phyloP scores from a whole-genome alignment of 2,329 filamentous ascomycete species.

The Hymenoscyphus fructigenus region DNA sequence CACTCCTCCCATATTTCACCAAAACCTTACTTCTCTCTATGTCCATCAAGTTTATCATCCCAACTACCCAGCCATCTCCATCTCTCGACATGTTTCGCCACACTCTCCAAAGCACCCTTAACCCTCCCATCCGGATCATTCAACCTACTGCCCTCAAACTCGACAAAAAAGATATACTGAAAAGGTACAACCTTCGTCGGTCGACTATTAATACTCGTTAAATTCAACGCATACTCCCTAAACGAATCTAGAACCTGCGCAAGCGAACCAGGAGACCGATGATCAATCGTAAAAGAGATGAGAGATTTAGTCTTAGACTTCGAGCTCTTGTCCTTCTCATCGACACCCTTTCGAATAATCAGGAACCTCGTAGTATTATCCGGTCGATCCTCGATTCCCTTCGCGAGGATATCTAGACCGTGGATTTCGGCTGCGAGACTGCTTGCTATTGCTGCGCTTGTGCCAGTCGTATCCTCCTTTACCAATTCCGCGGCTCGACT shows the following conservation, averaged over 20 bases:
- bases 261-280: slow-evolving; percentile 75
- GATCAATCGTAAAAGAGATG: slow-evolving; percentile 79
- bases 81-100: slow-evolving; percentile 56
- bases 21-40: slow-evolving; percentile 5
- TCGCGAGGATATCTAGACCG: slow-evolving; percentile 66
- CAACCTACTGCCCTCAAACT: slow-evolving; percentile 68
- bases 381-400: slow-evolving; percentile 68
- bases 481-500: slow-evolving; percentile 81
- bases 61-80: slow-evolving; percentile 73
- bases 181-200: slow-evolving; percentile 75
- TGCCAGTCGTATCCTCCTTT: slow-evolving; percentile 54
- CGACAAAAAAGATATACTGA: slow-evolving; percentile 93
- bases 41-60: slow-evolving; percentile 39
- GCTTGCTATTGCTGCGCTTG: slow-evolving; percentile 76
- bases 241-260: slow-evolving; percentile 81
- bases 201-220: slow-evolving; percentile 87
- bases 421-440: slow-evolving; percentile 68
- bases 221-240: slow-evolving; percentile 67
- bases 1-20: slow-evolving; percentile 1
- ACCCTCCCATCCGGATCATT: slow-evolving; percentile 58
- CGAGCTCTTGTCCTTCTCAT: slow-evolving; percentile 19
- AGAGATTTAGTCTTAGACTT: slow-evolving; percentile 61
- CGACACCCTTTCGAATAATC: slow-evolving; percentile 48
- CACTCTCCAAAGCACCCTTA: slow-evolving; percentile 56
- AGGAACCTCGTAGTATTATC: slow-evolving; percentile 83